phyloP scores from a whole-genome alignment of 352 stramenopile genomes.

The Phytophthora quininea region DNA sequence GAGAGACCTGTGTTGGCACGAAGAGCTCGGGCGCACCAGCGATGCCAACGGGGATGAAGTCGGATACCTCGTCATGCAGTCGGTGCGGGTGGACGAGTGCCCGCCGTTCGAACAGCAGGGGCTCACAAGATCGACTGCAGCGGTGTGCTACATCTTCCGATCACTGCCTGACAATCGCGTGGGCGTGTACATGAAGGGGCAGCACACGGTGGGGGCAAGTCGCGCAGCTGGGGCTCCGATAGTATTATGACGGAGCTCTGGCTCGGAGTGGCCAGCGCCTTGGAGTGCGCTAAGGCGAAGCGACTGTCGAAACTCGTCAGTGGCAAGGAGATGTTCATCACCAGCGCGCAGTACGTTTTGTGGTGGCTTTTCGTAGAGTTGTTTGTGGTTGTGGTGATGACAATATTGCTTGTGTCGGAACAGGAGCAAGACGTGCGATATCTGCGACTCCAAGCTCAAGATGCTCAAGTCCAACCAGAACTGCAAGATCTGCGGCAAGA shows the following conservation, averaged over 20 bases:
- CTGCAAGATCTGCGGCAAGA: constrained; percentile 76
- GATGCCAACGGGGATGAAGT: constrained; percentile 58
- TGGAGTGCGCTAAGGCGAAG: constrained; percentile 68
- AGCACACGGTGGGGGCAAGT: constrained; percentile 62
- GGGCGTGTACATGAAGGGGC: constrained; percentile 69
- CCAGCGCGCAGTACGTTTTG: constrained; percentile 46
- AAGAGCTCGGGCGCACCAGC: constrained; percentile 58
- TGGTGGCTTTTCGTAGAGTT: neutral
- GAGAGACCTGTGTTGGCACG: constrained; percentile 69
- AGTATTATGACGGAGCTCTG: constrained; percentile 64
- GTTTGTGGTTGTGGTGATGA: constrained; percentile 6
- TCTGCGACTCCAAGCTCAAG: constrained; percentile 67
- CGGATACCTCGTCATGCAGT: constrained; percentile 71
- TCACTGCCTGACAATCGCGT: constrained; percentile 53
- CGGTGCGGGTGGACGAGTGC: constrained; percentile 53
- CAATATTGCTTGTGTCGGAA: neutral
- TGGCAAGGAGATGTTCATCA: constrained; percentile 57
- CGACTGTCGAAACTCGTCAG: constrained; percentile 57
- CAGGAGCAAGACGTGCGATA: constrained; percentile 59
- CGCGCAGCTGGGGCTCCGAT: constrained; percentile 61
- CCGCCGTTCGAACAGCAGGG: constrained; percentile 63
- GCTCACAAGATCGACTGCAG: constrained; percentile 53
- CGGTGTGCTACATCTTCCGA: constrained; percentile 74
- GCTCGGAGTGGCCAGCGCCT: constrained; percentile 54
- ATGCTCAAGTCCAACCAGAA: constrained; percentile 52